A percentile compares a stretch with the other conserved stretches of the same genome.
Conservation (phyloP, 2,329 filamentous ascomycete genomes). For the Meredithiella fracta region DNA sequence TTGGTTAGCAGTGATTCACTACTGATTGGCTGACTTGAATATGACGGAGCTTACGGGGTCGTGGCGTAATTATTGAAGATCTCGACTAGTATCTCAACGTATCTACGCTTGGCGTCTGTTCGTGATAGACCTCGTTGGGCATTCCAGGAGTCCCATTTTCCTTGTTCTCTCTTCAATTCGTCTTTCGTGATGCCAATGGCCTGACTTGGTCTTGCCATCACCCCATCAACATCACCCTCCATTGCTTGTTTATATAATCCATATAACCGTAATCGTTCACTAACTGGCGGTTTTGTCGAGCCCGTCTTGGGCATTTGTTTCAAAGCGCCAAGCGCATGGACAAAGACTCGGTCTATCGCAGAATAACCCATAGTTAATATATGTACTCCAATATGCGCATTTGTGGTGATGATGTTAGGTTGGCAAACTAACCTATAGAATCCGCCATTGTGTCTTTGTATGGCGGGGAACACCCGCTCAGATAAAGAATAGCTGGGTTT, state of each 20-base stretch:
- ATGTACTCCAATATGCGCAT: neutral
- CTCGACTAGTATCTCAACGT: slow-evolving; percentile 84
- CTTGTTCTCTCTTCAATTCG: slow-evolving; percentile 41
- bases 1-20: neutral
- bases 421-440: slow-evolving; percentile 22
- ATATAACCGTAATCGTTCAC: slow-evolving; percentile 81
- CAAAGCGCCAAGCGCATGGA: slow-evolving; percentile 95
- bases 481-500: neutral
- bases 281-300: slow-evolving; percentile 68
- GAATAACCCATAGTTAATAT: neutral
- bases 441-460: slow-evolving; percentile 21
- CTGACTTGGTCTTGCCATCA: slow-evolving; percentile 64
- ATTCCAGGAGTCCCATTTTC: slow-evolving; percentile 92
- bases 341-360: slow-evolving; percentile 77
- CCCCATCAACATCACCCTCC: slow-evolving; percentile 91
- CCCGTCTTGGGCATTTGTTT: slow-evolving; percentile 94
- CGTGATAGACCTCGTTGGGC: slow-evolving; percentile 65
- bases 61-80: slow-evolving; percentile 95
- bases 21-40: neutral
- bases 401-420: slow-evolving; percentile 3
- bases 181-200: slow-evolving; percentile 32
- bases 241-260: slow-evolving; percentile 98
- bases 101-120: slow-evolving; percentile 85
- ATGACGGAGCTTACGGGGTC: slow-evolving; percentile 42
- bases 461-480: neutral